A percentile compares a stretch with the other conserved stretches of the same genome.
Evolutionary conservation across 495 filamentous ascomycete species (phyloP).

Genomic region (Penicillium argentinense): DNA sequence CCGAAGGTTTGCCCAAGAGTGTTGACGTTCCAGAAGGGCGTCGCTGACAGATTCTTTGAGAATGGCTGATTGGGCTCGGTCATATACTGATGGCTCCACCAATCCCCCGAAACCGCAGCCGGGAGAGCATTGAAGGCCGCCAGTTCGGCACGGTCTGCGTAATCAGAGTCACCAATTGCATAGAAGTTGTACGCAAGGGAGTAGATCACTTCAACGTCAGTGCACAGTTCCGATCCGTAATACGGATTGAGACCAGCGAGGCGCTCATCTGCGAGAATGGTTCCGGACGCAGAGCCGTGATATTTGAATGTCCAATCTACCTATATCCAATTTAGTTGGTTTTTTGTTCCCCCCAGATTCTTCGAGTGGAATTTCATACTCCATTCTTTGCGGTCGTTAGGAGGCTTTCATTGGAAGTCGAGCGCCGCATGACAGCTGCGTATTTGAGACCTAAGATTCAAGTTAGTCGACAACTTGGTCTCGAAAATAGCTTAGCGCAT

Average conservation of each 20-base stretch:
- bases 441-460: conserved; percentile 31
- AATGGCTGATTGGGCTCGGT: conserved; percentile 57
- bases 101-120: conserved; percentile 53
- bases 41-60: conserved; percentile 39
- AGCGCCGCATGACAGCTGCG: conserved; percentile 40
- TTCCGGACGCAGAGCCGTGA: conserved; percentile 42
- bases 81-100: conserved; percentile 65
- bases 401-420: conserved; percentile 40
- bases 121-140: conserved; percentile 62
- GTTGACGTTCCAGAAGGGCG: conserved; percentile 52
- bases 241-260: conserved; percentile 30
- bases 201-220: conserved; percentile 43
- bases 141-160: conserved; percentile 57
- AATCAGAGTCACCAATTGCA: conserved; percentile 44
- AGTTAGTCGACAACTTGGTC: background rate
- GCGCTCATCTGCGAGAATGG: conserved; percentile 41
- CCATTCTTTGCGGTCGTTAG: conserved; percentile 37
- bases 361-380: conserved; percentile 40
- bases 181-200: conserved; percentile 44
- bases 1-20: conserved; percentile 22
- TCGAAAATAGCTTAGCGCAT: background rate
- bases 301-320: conserved; percentile 51
- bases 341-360: conserved; percentile 30
- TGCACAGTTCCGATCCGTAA: conserved; percentile 43
- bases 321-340: conserved; percentile 1